Base-by-base conservation (phyloP, 2,329 filamentous ascomycete genomes). In the Pseudopyricularia cyperi region DNA sequence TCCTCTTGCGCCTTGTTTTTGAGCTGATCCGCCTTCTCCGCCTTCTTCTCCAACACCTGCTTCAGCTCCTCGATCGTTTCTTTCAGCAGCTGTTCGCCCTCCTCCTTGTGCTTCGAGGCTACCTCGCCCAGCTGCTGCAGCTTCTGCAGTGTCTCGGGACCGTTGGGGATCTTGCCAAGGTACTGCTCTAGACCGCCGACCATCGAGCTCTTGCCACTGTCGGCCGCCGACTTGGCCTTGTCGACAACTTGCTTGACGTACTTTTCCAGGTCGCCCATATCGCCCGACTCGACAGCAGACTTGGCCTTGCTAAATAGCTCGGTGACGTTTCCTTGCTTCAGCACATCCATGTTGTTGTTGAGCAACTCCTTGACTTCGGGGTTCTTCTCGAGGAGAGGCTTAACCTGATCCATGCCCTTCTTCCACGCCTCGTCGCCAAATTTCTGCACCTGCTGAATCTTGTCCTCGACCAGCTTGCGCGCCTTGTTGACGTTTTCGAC, bases 301-400 rank as follows among this genome's bases (percentile, higher is more conserved):
- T 79, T 80, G 51, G 82, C 72, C 63, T 80, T 77, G 50, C 79
- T 68, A 60, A 83, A 83, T 0, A 87, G 65, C 58, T 87, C 79
- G 49, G 71, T 69, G 14, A 79, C 67, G 58, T 88, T 83, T 15
- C 83, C 84, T 55, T 79, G 69, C 69, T 85, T 87, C 48, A 90
- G 67, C 0, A 74, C 66, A 52, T 85, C 80, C 47, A 75, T 73
- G 65, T 90, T 89, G 61, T 85, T 71, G 69, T 87, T 83, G 1
- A 89, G 63, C 0, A 88, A 64, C 65, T 87, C 72, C 71, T 87
- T 89, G 54, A 87, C 68, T 68, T 86, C 72, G n/a, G 85, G 83
- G 65, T 79, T 86, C 73, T 88, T 88, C 58, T 89, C 84, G 1
- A 89, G 73, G 54, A 80, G 77, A 0, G 85, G 83, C 70, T 85